phyloP scores from a whole-genome alignment of 2,329 filamentous ascomycete species.

The Sporothrix dimorphospora region DNA sequence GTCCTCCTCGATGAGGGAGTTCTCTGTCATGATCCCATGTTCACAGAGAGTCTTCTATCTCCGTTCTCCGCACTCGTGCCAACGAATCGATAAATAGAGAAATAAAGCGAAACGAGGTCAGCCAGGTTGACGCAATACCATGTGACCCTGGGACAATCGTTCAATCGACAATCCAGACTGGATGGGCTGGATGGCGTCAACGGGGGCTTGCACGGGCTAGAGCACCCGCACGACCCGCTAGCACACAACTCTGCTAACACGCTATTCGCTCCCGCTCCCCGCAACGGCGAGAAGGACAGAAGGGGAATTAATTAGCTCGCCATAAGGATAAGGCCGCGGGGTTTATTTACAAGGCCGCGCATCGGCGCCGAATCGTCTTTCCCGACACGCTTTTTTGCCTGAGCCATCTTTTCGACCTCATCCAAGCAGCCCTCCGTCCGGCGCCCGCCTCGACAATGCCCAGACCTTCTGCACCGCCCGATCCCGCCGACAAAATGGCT shows the following conservation, averaged over 20 bases:
- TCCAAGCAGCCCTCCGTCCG: not conserved
- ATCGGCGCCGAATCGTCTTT: not conserved
- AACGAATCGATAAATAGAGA: not conserved
- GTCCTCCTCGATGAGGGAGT: not conserved
- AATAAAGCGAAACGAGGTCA: not conserved
- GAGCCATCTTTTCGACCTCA: not conserved
- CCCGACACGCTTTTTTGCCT: too few species aligned
- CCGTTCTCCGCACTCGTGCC: not conserved
- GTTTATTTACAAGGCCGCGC: not conserved
- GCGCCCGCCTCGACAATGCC: conserved; percentile 1
- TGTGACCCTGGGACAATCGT: not conserved
- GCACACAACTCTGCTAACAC: conserved; percentile 14
- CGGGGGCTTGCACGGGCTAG: not conserved
- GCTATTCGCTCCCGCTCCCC: not conserved
- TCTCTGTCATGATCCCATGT: too few species aligned
- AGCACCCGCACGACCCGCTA: not conserved
- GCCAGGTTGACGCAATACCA: conserved; percentile 15
- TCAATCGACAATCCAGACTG: not conserved
- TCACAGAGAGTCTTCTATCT: too few species aligned
- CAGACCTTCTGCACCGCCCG: not conserved
- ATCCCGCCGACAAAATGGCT: conserved; percentile 20
- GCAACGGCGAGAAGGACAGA: too few species aligned
- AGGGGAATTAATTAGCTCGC: too few species aligned
- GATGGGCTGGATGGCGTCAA: conserved; percentile 13
- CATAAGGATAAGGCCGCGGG: not conserved